Base-by-base conservation (phyloP, 148 eudicot species). In the Talinum fruticosum region DNA sequence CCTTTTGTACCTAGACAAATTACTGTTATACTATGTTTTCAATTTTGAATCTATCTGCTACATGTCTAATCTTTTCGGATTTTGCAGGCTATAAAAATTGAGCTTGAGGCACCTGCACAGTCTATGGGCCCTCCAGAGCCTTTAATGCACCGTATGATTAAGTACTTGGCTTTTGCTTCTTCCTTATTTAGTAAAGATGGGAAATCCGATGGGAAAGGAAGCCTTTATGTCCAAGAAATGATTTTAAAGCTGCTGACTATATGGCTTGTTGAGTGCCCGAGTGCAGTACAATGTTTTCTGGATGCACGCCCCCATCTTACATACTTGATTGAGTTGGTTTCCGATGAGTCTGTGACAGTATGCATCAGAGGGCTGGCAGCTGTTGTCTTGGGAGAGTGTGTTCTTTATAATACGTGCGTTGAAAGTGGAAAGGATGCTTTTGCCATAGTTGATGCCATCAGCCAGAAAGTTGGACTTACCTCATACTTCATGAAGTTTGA, bases 241-340 rank as follows among this genome's bases (percentile, higher is more conserved):
- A 90, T 96, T 68, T 75, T 96, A 71, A 96, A 96, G 78, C 87
- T 93, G 82, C 87, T 96, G 69, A 84, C 91, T 69, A 85, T 84
- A 35, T 96, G 99, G 99, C 95, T 96, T 29, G 86, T 76, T 74
- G 88, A 90, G 75, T 93, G 87, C 83, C 97, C 99, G 13, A 77
- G 65, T 79, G 97, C 97, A 28, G 97, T 93, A 41, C 86, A 89
- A 35, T 90, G 92, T 73, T 93, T 96, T 84, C 92, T 96, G 38
- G 97, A 91, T 81, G 89, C 97, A 74, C 93, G 88, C 10, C 97
- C 97, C 73, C 99, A 96, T 79, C 87, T 96, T 54, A 88, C 97
- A 61, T 96, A 87, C 87, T 79, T 96, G 70, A 76, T 90, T 51
- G 99, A 96, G 82, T 80, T 93, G 78, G 85, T 96, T 32, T 84